Base-by-base conservation (phyloP, 805 yeast genomes). In the Saccharomycopsis sp. region DNA sequence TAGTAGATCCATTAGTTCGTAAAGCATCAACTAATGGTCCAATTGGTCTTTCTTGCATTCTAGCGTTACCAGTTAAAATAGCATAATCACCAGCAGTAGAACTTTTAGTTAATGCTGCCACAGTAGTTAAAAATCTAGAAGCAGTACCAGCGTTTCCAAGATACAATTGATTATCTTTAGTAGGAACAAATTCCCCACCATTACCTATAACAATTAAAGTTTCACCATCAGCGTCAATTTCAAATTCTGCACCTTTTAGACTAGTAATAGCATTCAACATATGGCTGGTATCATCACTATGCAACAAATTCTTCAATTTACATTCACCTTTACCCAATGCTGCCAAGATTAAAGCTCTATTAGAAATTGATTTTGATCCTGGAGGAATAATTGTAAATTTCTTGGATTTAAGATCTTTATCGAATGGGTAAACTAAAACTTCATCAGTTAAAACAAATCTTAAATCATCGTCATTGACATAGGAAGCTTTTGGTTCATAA, bases 121-220 rank as follows among this genome's bases (percentile, higher is more conserved):
- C 90, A 2, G 96, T 77, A 2, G 97, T 85, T 59, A 93, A 73
- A 62, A 93, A 93, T 57, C 98, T 75, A 4, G 97, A 85, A 3
- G 98, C 97, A 36, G 98, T 93, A 53, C 98, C 98, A 1, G 98
- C 97, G 59, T 93, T 93, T 47, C 98, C 98, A 51, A 93, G 71
- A 64, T 87, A 93, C 46, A 93, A 68, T 51, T 79, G 83, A 42
- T 79, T 77, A 14, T 67, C 64, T 40, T 81, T 74, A 3, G 94
- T 81, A 24, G 68, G 56, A 51, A 86, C 63, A 24, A 77, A 66
- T 13, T 72, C 68, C 46, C 97, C 97, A 48, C 93, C 93, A 51
- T 89, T 89, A 43, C 90, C 89, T 41, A 78, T 76, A 24, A 90
- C 77, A 38, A 90, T 80, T 28, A 86, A 77, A 27, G 95, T 89